Evolutionary conservation across 257 asterid species (phyloP), one percentile per base, ranked within the genome.

Genomic region (Ehretia macrophylla): DNA sequence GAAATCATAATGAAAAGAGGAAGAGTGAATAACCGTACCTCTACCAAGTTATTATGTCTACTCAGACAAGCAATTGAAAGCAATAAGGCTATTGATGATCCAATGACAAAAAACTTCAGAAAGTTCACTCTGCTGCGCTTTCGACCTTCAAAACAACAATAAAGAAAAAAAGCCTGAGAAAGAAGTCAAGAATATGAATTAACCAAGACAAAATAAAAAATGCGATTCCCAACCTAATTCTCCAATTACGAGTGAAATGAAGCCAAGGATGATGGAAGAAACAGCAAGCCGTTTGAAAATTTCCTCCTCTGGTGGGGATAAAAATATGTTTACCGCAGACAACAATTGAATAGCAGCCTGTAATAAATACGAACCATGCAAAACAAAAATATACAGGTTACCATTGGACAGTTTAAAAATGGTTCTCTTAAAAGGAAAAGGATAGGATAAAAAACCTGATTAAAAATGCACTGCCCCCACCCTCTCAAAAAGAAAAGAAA

Each of bases 271-370:
- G 19, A 64, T 59, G 32, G 84, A 68, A 42, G 77, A 71, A 65
- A 73, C 71, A 50, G 66, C 73, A 72, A 79, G 57, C 37, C 57
- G 57, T 58, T 85, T 83, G 42, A 85, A 68, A n/a, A 58, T 63
- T 14, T 56, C 69, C 64, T 70, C 77, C 76, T 83, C 74, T 10
- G 59, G 46, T 55, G 75, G 65, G 12, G 85, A 66, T 23, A 84
- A 54, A 68, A 64, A 71, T 20, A 74, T 16, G 61, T 51, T 32
- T 45, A 54, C 62, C 37, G 82, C 78, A 49, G 65, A 76, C 58
- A 81, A 32, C 58, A 87, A 47, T 62, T 81, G 90, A 71, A 83
- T 50, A 59, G 82, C 17, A 17, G 81, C 95, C 97, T 91, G 85
- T 71, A 72, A 14, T 21, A 20, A 68, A 58, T 38, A 46, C 39